Conservation (phyloP, 2,329 filamentous ascomycete genomes). For the Colletotrichum orbiculare region DNA sequence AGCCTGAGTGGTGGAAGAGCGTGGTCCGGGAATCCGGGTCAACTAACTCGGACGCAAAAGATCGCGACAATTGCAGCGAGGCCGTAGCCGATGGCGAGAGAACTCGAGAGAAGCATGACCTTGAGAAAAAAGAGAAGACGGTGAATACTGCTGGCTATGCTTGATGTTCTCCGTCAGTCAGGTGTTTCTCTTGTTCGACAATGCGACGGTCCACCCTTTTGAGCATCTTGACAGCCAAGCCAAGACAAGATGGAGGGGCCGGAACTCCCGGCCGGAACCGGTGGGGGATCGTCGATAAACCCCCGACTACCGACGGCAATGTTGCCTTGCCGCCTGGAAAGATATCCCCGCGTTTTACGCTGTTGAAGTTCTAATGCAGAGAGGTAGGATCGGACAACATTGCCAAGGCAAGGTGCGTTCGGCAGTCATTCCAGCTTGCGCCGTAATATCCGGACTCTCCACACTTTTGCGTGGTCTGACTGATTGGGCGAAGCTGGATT, state of each 20-base stretch:
- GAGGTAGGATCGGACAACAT: neutral
- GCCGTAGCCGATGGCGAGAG: neutral
- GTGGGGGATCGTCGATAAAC: slow-evolving; percentile 7
- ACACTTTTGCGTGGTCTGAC: no score
- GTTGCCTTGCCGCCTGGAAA: neutral
- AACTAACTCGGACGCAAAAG: slow-evolving; percentile 7
- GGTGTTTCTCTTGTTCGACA: no score
- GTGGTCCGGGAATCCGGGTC: neutral
- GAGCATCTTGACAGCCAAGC: neutral
- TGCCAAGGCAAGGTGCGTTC: neutral
- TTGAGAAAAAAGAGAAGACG: neutral
- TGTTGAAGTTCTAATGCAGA: neutral
- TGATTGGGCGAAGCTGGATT: no score
- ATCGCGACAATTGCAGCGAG: slow-evolving; percentile 1
- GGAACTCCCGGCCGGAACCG: neutral
- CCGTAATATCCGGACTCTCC: no score
- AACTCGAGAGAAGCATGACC: neutral
- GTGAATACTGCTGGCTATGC: no score
- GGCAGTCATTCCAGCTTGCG: neutral
- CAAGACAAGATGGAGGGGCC: neutral
- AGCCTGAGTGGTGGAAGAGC: neutral
- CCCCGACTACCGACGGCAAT: neutral
- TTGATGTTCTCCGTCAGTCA: no score
- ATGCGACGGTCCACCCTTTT: neutral
- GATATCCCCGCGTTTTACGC: slow-evolving; percentile 7